Percentiles rank a stretch among this genome's conserved stretches.
These are phyloP conservation scores for Prunus armeniaca DNA, from an alignment of 306 rosid genomes.

Conservation along the genomic window DNA sequence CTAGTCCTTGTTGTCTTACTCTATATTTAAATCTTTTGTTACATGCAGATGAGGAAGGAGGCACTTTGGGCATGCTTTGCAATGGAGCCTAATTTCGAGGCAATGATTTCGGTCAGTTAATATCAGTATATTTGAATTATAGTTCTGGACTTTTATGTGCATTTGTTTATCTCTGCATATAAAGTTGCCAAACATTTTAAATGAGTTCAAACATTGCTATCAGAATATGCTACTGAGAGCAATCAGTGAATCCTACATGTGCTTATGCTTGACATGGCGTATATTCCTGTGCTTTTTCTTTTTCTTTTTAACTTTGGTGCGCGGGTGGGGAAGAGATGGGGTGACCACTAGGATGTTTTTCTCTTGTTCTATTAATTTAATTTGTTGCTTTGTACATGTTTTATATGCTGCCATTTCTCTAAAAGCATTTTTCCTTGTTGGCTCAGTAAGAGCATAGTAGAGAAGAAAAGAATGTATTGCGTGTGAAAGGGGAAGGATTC, in stretches of 20 bases:
- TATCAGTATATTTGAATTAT: background rate
- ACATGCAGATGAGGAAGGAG: slow-evolving; percentile 77
- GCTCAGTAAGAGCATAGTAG: too few species aligned
- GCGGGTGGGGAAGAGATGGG: too few species aligned
- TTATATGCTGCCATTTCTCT: too few species aligned
- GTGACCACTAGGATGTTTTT: too few species aligned
- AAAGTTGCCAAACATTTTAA: background rate
- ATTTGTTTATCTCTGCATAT: background rate
- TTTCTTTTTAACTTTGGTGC: too few species aligned
- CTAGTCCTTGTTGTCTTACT: slow-evolving; percentile 12
- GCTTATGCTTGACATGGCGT: background rate
- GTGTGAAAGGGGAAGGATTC: too few species aligned
- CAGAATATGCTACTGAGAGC: background rate
- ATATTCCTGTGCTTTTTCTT: background rate
- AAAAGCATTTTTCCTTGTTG: too few species aligned
- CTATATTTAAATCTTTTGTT: slow-evolving; percentile 25
- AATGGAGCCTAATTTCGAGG: slow-evolving; percentile 72
- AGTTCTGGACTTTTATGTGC: background rate
- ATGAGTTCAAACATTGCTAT: background rate
- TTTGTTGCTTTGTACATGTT: too few species aligned
- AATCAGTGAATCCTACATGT: background rate
- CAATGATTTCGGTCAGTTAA: slow-evolving; percentile 74
- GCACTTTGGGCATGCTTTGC: slow-evolving; percentile 98
- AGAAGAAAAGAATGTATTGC: too few species aligned
- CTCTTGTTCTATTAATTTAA: too few species aligned